Percentiles rank a stretch among this genome's conserved stretches.
Conservation (phyloP, 1,139 yeast genomes). For the Candida sanyaensis region DNA sequence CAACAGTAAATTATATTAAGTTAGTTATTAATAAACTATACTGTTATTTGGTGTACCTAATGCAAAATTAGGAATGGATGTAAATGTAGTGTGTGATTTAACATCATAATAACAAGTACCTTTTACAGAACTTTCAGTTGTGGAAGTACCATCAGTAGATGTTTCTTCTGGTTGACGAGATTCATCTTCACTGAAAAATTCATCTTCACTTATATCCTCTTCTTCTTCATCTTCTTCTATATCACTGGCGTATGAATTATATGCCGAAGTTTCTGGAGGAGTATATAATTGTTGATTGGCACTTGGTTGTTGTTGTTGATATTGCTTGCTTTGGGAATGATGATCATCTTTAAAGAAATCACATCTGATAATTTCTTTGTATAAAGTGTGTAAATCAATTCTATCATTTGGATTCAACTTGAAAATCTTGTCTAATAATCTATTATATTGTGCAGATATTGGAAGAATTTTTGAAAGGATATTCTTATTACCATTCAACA, state of each 20-base stretch:
- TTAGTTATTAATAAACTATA: constrained; percentile 7
- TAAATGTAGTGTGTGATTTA: constrained; percentile 4
- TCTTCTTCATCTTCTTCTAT: constrained; percentile 14
- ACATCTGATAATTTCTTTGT: constrained; percentile 39
- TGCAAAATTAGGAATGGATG: constrained; percentile 8
- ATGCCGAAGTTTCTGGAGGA: constrained; percentile 20
- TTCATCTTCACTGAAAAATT: constrained; percentile 8
- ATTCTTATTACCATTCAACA: constrained; percentile 28
- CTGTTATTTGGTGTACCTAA: constrained; percentile 13
- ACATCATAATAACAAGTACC: constrained; percentile 10
- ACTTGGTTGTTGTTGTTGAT: constrained; percentile 5
- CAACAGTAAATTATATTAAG: not conserved
- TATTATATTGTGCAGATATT: constrained; percentile 60
- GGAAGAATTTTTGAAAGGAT: constrained; percentile 56
- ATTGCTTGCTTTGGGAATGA: constrained; percentile 2
- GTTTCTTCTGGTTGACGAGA: constrained; percentile 5
- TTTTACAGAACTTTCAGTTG: constrained; percentile 4
- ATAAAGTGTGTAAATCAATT: constrained; percentile 51
- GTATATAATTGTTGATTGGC: constrained; percentile 19
- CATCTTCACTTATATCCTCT: constrained; percentile 4
- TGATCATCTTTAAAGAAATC: constrained; percentile 36
- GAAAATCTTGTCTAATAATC: constrained; percentile 56
- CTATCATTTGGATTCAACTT: constrained; percentile 66
- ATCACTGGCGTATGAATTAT: constrained; percentile 17
- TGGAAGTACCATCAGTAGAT: constrained; percentile 1